Evolutionary conservation across 805 yeast genomes (phyloP), one percentile per base, ranked within the genome.

Genomic region (Kuraishia floccosa): DNA sequence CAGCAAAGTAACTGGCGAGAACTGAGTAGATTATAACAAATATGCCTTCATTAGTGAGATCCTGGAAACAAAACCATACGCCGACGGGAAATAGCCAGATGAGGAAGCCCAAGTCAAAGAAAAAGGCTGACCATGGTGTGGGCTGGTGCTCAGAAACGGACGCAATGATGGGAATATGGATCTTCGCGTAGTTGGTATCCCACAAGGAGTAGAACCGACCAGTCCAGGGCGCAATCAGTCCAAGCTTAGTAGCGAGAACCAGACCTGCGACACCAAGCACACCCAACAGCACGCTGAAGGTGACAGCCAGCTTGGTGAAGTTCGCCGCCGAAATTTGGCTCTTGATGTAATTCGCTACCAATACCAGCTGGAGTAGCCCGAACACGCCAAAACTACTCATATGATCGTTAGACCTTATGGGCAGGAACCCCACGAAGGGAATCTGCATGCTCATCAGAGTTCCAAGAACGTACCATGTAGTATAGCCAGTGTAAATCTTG

Each of bases 81-180:
- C 98, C 99, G 5, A 87, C 96, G 32, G 99, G 98, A 83, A 91
- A 91, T 43, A 91, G 66, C 98, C 98, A 93, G 47, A 89, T 83
- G 58, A 91, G 66, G 66, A 89, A 72, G 47, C 76, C 83, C 31
- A 91, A 78, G 55, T 91, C 98, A 52, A 89, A 84, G 71, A 85
- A 91, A 56, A 91, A 93, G 9, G 96, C 76, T 8, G 97, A 94
- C 99, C 99, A 91, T 4, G 98, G 95, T n/a, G 97, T 89, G 36
- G 99, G 99, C 66, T 91, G 99, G 65, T 91, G 99, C 63, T 91
- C 99, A 10, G 96, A 84, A 24, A 91, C 98, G 3, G 96, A 87
- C 2, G 99, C 98, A 58, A 91, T 91, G 51, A 91, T 91, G 27
- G 98, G 99, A 47, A 91, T 91, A 53, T 91, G 98, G 42, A 91